Evolutionary conservation across 1,139 yeast species (phyloP), one percentile per base, ranked within the genome.

Genomic region (Geotrichum fermentans): DNA sequence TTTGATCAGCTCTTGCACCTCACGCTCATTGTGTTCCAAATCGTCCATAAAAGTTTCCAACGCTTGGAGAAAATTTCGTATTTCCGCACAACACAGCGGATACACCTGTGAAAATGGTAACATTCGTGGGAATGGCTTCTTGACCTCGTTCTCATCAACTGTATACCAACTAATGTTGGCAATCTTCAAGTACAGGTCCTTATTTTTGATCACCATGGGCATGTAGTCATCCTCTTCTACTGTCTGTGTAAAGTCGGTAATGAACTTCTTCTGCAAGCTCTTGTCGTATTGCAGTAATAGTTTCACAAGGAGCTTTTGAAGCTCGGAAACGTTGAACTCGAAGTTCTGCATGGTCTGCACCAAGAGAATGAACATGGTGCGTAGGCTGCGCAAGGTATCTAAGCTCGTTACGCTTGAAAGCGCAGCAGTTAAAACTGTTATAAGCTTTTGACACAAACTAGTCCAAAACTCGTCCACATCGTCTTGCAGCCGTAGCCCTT

Each of bases 81-180:
- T 68, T 41, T 86, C 82, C 26, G 86, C 78, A 65, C 97, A 90
- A 36, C 88, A 81, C 67, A 86, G 83, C 16, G 94, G 90, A 60
- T 88, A 90, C 56, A 88, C 81, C 52, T 86, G 86, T 52, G 96
- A 87, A 63, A 90, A 92, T 3, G 98, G 97, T 50, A 90, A 73
- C 1, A 80, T 75, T n/a, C 81, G 74, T 0, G 96, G 95, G 62
- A 85, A 79, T 2, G 45, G 60, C 55, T 41, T 64, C 58, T 28
- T 77, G 73, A 48, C 72, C 2, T 77, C 75, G 42, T 42, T 26
- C 2, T 55, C 48, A 22, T 50, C 45, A 26, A 52, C 73, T 52
- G 77, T 76, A 62, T 83, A 84, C 88, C 96, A 89, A 54, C 89
- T 77, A 16, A 80, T 73, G 49, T 72, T 71, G 60, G 81, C 73